Base-by-base conservation (phyloP, 164 flowering plant species). In the Chloranthus sessilifolius region DNA sequence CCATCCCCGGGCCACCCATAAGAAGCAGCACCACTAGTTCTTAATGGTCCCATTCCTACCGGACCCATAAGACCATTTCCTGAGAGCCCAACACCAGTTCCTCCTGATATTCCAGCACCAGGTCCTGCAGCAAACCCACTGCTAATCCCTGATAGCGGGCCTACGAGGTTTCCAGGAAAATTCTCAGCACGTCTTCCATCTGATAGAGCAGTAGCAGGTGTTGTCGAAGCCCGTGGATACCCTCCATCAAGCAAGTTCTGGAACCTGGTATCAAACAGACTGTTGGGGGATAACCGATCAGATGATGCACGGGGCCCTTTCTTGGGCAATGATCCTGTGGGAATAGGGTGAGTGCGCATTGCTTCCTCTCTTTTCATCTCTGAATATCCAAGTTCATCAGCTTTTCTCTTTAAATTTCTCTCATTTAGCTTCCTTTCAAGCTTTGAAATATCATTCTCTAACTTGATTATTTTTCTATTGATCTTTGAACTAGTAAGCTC, bases 361-460 rank as follows among this genome's bases (percentile, higher is more conserved):
- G 19, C 46, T n/a, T 66, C 71, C 58, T 62, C 8, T 20, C 11
- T 11, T n/a, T 29, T 14, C 24, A 48, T 58, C 7, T 65, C 42
- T 14, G 62, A n/a, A n/a, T n/a, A 44, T 10, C 66, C 71, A 30
- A 42, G 17, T 47, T 63, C 80, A 28, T 48, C 66, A 6, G 39
- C 62, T 62, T 64, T 71, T 55, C 77, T 67, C 53, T 73, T 77
- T 20, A 50, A 40, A 14, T 16, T 20, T 39, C 48, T 52, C 5
- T 64, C 72, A 11, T 42, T 56, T 7, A 55, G 22, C 55, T 53
- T 61, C 64, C 55, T 59, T 5, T 59, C 55, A 6, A 52, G 55
- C 5, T 63, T 61, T 39, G 55, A 42, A 36, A 63, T 63, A 3
- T 71, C 67, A 49, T 70, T 72, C 64, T 75, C 74, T 60, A 76